A percentile compares a stretch with the other conserved stretches of the same genome.
Evolutionary conservation across 306 rosid genomes (phyloP).

Genomic region (Begonia peltatifolia): DNA sequence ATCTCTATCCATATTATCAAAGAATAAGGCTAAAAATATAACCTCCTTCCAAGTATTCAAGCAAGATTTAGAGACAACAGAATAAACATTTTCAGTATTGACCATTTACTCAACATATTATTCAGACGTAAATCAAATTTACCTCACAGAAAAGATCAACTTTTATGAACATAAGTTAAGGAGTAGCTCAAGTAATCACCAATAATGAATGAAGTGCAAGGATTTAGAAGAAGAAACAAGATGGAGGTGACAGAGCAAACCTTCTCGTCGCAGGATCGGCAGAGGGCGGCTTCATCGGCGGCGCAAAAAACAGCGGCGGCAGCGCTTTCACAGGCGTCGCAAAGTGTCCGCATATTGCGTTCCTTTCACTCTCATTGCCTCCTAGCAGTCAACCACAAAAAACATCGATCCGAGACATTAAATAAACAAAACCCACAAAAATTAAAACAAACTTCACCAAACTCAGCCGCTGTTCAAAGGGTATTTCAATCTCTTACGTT

Average conservation of each 20-base stretch:
- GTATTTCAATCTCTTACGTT: neutral
- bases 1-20: no score
- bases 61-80: no score
- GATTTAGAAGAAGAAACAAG: neutral
- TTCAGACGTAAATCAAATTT: no score
- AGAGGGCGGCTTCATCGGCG: constrained; percentile 97
- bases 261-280: constrained; percentile 86
- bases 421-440: constrained; percentile 1
- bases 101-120: no score
- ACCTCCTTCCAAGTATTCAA: no score
- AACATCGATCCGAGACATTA: constrained; percentile 3
- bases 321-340: constrained; percentile 96
- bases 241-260: constrained; percentile 15
- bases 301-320: constrained; percentile 94
- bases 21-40: no score
- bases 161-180: no score
- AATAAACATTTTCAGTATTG: no score
- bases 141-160: no score
- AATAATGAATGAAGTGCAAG: neutral
- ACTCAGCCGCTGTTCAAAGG: neutral
- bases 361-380: constrained; percentile 53
- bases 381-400: constrained; percentile 8
- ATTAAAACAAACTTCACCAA: neutral
- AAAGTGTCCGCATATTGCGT: constrained; percentile 83
- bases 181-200: no score